A percentile compares a stretch with the other conserved stretches of the same genome.
phyloP scores from a whole-genome alignment of 2,329 filamentous ascomycete species.

The Blastomyces silverae region DNA sequence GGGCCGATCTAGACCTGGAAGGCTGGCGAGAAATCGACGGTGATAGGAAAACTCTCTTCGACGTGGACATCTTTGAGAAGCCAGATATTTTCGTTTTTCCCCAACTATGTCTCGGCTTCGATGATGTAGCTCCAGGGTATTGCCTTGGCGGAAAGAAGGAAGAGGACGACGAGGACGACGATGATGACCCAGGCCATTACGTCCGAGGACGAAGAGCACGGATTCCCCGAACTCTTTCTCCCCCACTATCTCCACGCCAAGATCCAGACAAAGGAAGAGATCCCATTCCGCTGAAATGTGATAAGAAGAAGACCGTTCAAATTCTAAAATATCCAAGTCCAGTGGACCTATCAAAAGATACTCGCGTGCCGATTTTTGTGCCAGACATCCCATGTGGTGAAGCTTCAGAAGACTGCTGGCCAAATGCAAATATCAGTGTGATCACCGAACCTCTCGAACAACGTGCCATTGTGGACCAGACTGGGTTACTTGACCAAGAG shows the following conservation, averaged over 20 bases:
- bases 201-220: not conserved
- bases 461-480: conserved; percentile 7
- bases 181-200: conserved; percentile 6
- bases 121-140: conserved; percentile 10
- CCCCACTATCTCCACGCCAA: not conserved
- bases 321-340: conserved; percentile 10
- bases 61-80: conserved; percentile 13
- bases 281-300: not conserved
- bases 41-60: conserved; percentile 13
- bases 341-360: not conserved
- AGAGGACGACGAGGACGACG: conserved; percentile 12
- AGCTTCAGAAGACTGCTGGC: conserved; percentile 10
- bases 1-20: conserved; percentile 13
- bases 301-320: conserved; percentile 1
- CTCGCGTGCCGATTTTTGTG: not conserved
- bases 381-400: conserved; percentile 5
- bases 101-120: conserved; percentile 11
- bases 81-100: conserved; percentile 14
- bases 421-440: conserved; percentile 8
- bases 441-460: not conserved
- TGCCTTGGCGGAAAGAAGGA: conserved; percentile 10
- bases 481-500: conserved; percentile 10
- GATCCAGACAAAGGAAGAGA: conserved; percentile 10
- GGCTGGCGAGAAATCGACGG: conserved; percentile 14
- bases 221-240: not conserved